phyloP scores from a whole-genome alignment of 208 protist species.

The Leishmania martiniquensis region DNA sequence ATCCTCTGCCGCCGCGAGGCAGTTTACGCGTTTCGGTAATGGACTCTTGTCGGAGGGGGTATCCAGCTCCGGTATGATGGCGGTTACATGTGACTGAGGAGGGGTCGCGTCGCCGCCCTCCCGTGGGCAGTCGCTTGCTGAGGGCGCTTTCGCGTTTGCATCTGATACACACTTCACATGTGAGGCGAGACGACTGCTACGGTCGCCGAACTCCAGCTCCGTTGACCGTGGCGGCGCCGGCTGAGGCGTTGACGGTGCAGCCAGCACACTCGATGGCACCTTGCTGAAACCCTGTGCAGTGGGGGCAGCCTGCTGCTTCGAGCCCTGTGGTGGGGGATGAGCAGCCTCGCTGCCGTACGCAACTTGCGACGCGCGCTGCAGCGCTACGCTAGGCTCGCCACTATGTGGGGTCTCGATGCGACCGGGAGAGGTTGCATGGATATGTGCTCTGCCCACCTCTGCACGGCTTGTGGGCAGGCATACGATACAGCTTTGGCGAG shows the following conservation, averaged over 20 bases:
- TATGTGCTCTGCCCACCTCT: conserved; percentile 19
- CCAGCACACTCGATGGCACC: background rate
- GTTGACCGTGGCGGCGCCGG: background rate
- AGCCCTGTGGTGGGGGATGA: background rate
- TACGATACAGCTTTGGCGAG: conserved; percentile 47
- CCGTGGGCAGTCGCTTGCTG: background rate
- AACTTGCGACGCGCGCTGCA: conserved; percentile 30
- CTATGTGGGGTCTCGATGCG: conserved; percentile 16
- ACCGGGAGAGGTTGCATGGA: conserved; percentile 10
- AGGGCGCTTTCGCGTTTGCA: background rate
- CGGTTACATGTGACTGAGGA: background rate
- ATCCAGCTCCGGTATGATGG: background rate
- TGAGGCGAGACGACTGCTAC: background rate
- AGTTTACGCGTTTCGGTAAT: conserved; percentile 9
- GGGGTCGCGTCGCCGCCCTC: background rate
- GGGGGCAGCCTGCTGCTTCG: background rate
- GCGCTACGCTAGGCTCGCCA: conserved; percentile 6
- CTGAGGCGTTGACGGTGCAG: background rate
- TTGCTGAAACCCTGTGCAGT: conserved; percentile 7
- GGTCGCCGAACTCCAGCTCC: background rate
- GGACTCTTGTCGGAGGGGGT: conserved; percentile 7
- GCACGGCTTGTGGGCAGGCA: conserved; percentile 63
- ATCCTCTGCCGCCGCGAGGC: background rate
- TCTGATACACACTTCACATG: background rate
- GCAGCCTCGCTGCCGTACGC: conserved; percentile 10